A percentile compares a stretch with the other conserved stretches of the same genome.
Conservation (phyloP, 106 monocot genomes). For the Apostasia ramifera region DNA sequence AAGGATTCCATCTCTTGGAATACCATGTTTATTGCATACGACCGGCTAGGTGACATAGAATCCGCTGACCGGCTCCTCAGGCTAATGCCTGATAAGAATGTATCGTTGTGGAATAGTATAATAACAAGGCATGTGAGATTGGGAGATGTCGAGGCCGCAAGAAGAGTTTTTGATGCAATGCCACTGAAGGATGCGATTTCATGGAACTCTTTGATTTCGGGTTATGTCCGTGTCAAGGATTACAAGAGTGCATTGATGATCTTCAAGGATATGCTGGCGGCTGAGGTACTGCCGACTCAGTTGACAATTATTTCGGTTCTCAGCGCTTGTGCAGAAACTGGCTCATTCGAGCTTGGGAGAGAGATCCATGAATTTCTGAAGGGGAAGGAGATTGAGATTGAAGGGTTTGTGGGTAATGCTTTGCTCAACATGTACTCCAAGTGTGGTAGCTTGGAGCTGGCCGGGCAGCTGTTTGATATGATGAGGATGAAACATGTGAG, state of each 20-base stretch:
- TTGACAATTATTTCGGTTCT: constrained; percentile 57
- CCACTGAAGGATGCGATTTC: constrained; percentile 39
- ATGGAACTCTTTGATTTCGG: constrained; percentile 55
- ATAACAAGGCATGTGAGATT: constrained; percentile 26
- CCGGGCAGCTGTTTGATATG: constrained; percentile 45
- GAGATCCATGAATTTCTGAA: constrained; percentile 36
- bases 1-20: constrained; percentile 62
- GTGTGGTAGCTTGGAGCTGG: constrained; percentile 40
- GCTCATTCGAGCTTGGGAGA: constrained; percentile 30
- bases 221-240: constrained; percentile 29
- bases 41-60: constrained; percentile 16
- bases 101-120: constrained; percentile 42
- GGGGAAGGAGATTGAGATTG: constrained; percentile 23
- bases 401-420: constrained; percentile 62
- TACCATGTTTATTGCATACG: constrained; percentile 36
- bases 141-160: constrained; percentile 34
- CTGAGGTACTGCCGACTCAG: constrained; percentile 36
- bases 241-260: constrained; percentile 27
- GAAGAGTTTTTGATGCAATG: constrained; percentile 53
- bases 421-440: constrained; percentile 77
- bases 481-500: constrained; percentile 56
- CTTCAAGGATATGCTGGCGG: constrained; percentile 41
- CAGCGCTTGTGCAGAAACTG: constrained; percentile 53
- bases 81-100: constrained; percentile 47
- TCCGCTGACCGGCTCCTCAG: constrained; percentile 19